Evolutionary conservation across 2,329 filamentous ascomycete genomes (phyloP), one percentile per base, ranked within the genome.

Genomic region (Graphilbum fragrans): DNA sequence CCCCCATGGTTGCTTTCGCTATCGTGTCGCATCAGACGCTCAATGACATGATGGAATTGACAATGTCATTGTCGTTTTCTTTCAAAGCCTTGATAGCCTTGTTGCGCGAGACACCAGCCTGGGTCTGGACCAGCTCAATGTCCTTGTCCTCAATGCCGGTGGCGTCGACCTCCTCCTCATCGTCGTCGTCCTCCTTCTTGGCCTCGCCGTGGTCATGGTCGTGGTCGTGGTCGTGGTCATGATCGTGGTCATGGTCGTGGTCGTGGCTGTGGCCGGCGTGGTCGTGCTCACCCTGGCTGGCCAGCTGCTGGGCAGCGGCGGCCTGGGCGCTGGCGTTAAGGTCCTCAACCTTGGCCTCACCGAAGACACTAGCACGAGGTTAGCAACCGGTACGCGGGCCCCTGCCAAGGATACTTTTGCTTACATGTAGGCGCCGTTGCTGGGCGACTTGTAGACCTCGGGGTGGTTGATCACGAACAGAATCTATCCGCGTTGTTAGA

Each of bases 341-440:
- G 69, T 98, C 93, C 79, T 98, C 92, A 53, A 98, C 96, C 85
- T 98, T 98, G 62, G 93, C 92, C 77, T 98, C 93, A 66, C 92
- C 92, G 64, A 98, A 98, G 67, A 96, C 93, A 70, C 90, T 95
- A 6, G 16, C 23, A 12, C 12, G 17, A 19, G 17, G 11, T 18
- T 10, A 5, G 17, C 33, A 7, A n/a, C n/a, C n/a, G n/a, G n/a
- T n/a, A n/a, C n/a, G n/a, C n/a, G n/a, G n/a, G n/a, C n/a, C n/a
- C n/a, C n/a, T n/a, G n/a, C n/a, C n/a, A n/a, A n/a, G n/a, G n/a
- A n/a, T n/a, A n/a, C n/a, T n/a, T n/a, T n/a, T n/a, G n/a, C 87
- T 78, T 70, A 96, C 90, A 98, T 98, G 79, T 90, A 98, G 64
- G 90, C 96, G 80, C 96, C 96, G 83, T 86, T 94, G 70, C 86